Percentiles rank a stretch among this genome's conserved stretches.
Conservation (phyloP, 257 asterid species). For the Buddleja alternifolia region DNA sequence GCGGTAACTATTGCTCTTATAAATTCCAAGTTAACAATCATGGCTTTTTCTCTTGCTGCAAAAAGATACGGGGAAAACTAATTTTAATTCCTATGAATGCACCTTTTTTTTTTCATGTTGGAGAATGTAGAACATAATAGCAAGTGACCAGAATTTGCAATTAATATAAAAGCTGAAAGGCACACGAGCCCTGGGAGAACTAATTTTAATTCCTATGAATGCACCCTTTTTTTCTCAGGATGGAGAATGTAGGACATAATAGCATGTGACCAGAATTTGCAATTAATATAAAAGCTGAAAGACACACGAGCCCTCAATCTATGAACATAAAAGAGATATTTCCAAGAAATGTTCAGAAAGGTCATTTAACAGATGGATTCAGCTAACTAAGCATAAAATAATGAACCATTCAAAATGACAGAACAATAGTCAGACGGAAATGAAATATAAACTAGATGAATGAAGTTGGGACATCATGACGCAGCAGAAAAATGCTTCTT, state of each 20-base stretch:
- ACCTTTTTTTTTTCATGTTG: neutral
- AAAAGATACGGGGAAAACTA: neutral
- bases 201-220: too few species aligned
- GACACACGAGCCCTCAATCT: too few species aligned
- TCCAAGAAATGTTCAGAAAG: neutral
- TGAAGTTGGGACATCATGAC: neutral
- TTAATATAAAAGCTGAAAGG: too few species aligned
- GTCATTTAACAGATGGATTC: neutral
- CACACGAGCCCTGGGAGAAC: too few species aligned
- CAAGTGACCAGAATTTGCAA: too few species aligned
- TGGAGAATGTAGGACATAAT: too few species aligned
- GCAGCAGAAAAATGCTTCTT: too few species aligned
- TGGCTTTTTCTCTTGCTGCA: constrained; percentile 98
- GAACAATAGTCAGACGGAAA: neutral
- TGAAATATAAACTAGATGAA: neutral
- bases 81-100: too few species aligned
- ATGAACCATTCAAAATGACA: neutral
- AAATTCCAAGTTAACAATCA: constrained; percentile 94
- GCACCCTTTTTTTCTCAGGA: too few species aligned
- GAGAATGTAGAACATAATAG: too few species aligned
- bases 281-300: too few species aligned
- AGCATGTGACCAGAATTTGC: too few species aligned
- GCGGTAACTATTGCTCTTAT: constrained; percentile 95
- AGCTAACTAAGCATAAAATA: neutral
- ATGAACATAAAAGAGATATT: neutral